Evolutionary conservation across 2,329 filamentous ascomycete genomes (phyloP).

Genomic region (Diaporthe citri): DNA sequence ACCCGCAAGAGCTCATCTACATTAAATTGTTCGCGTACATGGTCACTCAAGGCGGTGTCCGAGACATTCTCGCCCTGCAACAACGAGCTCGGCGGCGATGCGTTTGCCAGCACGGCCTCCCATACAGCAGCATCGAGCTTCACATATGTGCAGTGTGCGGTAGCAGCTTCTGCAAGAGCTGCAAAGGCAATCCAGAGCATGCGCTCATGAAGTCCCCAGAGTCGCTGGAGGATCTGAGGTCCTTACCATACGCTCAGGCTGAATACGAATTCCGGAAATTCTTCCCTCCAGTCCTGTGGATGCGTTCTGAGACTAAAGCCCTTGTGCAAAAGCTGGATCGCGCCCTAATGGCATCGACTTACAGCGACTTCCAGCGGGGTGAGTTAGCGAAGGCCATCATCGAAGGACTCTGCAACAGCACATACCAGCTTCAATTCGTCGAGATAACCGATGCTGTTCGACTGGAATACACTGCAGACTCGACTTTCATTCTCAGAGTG

Average conservation of each 20-base stretch:
- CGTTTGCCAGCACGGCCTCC: conserved; percentile 49
- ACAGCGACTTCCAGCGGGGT: background rate
- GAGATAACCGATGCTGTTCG: conserved; percentile 37
- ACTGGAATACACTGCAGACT: conserved; percentile 36
- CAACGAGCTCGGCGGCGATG: conserved; percentile 49
- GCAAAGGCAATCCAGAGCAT: conserved; percentile 56
- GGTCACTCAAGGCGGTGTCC: conserved; percentile 24
- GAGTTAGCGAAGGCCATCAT: conserved; percentile 21
- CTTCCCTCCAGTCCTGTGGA: conserved; percentile 36
- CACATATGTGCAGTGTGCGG: conserved; percentile 50
- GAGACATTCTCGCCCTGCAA: conserved; percentile 38
- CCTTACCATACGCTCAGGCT: conserved; percentile 29
- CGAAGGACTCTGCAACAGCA: conserved; percentile 31
- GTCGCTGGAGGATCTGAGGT: conserved; percentile 24
- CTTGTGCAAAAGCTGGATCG: background rate
- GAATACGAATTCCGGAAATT: conserved; percentile 22
- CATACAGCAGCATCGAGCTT: conserved; percentile 39
- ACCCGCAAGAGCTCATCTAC: background rate
- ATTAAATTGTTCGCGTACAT: conserved; percentile 33
- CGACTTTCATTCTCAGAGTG: conserved; percentile 33
- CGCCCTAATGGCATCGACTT: background rate
- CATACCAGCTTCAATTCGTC: conserved; percentile 34
- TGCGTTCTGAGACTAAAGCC: background rate
- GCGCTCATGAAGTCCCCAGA: conserved; percentile 40
- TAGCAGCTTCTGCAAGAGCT: conserved; percentile 53